These are phyloP conservation scores for Basipetospora chlamydospora DNA, from an alignment of 2,329 filamentous ascomycete genomes.

Conservation along the genomic window DNA sequence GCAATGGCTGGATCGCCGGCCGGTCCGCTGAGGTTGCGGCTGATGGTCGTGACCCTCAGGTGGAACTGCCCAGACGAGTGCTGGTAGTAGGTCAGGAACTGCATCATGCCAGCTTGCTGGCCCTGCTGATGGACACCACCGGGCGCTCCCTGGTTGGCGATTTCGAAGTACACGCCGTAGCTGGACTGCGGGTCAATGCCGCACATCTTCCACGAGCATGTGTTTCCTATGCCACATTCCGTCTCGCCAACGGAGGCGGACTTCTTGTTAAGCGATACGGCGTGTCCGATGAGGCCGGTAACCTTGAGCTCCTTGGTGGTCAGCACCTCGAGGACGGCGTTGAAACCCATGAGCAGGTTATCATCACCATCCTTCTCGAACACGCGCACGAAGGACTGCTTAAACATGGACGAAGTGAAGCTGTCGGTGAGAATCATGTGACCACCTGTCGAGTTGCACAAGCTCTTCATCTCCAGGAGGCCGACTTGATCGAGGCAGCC, in stretches of 20 bases:
- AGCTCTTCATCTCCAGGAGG: constrained; percentile 92
- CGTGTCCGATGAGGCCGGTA: constrained; percentile 91
- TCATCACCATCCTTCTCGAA: constrained; percentile 96
- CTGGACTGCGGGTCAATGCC: constrained; percentile 88
- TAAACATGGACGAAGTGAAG: constrained; percentile 98
- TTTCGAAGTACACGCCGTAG: constrained; percentile 95
- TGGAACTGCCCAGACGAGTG: constrained; percentile 95
- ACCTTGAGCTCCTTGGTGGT: constrained; percentile 98
- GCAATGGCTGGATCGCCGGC: constrained; percentile 89
- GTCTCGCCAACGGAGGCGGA: constrained; percentile 94
- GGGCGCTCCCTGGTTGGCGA: constrained; percentile 82
- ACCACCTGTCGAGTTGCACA: constrained; percentile 89
- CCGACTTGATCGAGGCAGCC: constrained; percentile 96
- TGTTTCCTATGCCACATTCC: constrained; percentile 96
- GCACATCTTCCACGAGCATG: constrained; percentile 99
- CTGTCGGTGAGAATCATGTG: constrained; percentile 98
- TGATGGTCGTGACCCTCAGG: constrained; percentile 85
- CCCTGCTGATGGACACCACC: constrained; percentile 67
- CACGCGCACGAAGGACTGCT: constrained; percentile 90
- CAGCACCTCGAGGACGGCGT: constrained; percentile 85
- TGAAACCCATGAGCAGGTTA: constrained; percentile 95
- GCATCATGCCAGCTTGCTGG: constrained; percentile 87
- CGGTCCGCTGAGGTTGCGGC: constrained; percentile 79
- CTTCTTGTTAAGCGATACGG: constrained; percentile 95
- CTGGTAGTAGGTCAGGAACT: constrained; percentile 97